Evolutionary conservation across 192 early-diverging fungal genomes (phyloP).

Genomic region (Coemansia sp.): DNA sequence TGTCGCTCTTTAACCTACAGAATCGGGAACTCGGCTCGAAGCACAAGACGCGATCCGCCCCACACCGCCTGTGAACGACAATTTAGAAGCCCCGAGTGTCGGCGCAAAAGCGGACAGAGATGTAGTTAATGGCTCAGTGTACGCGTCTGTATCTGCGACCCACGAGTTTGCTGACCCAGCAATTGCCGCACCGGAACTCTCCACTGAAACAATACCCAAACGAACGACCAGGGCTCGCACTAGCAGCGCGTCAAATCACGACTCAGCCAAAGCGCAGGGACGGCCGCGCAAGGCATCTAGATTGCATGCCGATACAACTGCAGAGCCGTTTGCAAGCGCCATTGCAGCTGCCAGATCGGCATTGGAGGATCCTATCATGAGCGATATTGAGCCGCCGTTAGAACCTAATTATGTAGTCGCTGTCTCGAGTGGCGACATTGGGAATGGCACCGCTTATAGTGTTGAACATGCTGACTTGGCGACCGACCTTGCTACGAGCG

Average conservation of each 20-base stretch:
- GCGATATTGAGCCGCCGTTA: not conserved
- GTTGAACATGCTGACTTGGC: not conserved
- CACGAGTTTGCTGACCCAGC: not conserved
- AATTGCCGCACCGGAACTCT: not conserved
- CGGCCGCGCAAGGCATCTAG: not conserved
- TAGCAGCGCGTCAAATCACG: not conserved
- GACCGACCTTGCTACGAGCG: not conserved
- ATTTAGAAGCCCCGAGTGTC: not conserved
- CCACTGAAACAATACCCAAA: not conserved
- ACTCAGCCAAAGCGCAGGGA: not conserved
- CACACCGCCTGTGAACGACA: not conserved
- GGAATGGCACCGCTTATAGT: not conserved
- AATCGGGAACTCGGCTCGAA: not conserved
- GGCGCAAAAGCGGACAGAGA: not conserved
- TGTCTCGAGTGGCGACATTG: not conserved
- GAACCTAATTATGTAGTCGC: not conserved
- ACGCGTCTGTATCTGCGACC: not conserved
- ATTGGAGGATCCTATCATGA: not conserved
- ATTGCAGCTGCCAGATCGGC: not conserved
- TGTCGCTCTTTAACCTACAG: not conserved
- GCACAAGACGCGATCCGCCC: not conserved
- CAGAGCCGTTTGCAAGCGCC: not conserved
- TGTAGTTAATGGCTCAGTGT: not conserved
- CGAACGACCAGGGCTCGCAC: conserved; percentile 3
- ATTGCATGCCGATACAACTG: not conserved